Conservation (phyloP, 2,329 filamentous ascomycete genomes). For the Penicillium sp. region DNA sequence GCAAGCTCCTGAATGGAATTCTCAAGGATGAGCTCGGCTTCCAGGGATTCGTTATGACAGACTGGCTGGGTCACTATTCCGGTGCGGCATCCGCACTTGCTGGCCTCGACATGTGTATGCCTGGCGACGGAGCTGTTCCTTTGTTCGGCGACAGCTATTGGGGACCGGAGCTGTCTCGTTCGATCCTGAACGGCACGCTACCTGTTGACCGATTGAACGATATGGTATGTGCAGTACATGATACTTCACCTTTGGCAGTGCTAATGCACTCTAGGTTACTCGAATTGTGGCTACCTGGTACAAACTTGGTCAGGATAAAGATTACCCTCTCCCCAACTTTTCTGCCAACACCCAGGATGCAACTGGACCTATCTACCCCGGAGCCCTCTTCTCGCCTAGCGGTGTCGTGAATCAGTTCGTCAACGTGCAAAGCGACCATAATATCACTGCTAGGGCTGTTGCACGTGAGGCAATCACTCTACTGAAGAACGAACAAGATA, state of each 20-base stretch:
- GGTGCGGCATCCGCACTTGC: conserved; percentile 64
- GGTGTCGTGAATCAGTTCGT: conserved; percentile 74
- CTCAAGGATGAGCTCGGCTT: conserved; percentile 76
- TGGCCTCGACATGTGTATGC: conserved; percentile 73
- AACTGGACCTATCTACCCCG: conserved; percentile 62
- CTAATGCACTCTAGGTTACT: conserved; percentile 47
- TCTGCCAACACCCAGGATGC: conserved; percentile 62
- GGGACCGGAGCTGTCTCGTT: conserved; percentile 59
- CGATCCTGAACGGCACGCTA: conserved; percentile 61
- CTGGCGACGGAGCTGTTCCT: conserved; percentile 60
- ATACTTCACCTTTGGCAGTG: background rate
- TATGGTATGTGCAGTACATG: conserved; percentile 37
- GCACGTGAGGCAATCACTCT: conserved; percentile 62
- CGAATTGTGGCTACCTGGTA: conserved; percentile 64
- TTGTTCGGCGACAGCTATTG: conserved; percentile 59
- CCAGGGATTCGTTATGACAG: conserved; percentile 71
- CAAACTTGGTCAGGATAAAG: conserved; percentile 59
- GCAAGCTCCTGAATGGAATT: conserved; percentile 69
- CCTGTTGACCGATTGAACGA: conserved; percentile 61
- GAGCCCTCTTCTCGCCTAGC: conserved; percentile 60
- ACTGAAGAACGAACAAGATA: conserved; percentile 66
- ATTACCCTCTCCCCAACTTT: conserved; percentile 63
- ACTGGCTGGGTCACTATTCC: conserved; percentile 68
- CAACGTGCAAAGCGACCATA: conserved; percentile 59
- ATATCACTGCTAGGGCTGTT: conserved; percentile 54